phyloP scores from a whole-genome alignment of 139 green algal species.

The Tetratostichococcus sp. region DNA sequence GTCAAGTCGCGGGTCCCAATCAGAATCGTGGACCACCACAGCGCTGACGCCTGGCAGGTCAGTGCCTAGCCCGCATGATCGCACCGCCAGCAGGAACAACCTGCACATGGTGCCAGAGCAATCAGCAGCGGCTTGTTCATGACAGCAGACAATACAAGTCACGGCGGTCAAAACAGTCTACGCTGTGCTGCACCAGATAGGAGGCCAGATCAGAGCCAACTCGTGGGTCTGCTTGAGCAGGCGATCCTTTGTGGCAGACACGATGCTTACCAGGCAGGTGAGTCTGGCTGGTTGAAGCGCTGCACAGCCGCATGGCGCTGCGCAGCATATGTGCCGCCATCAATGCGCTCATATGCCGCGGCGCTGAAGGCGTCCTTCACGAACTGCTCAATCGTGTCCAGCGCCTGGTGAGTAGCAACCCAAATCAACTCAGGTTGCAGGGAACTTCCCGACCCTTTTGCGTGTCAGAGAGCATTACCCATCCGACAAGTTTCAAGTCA shows the following conservation, averaged over 20 bases:
- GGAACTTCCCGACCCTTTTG: no score
- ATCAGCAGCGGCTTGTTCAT: no score
- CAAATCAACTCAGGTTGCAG: no score
- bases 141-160: no score
- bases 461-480: no score
- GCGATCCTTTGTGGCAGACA: no score
- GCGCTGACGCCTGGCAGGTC: constrained; percentile 47
- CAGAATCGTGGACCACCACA: constrained; percentile 65
- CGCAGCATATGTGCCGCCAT: constrained; percentile 37
- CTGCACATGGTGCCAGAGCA: background rate
- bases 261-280: background rate
- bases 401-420: constrained; percentile 9
- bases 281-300: constrained; percentile 37
- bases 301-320: constrained; percentile 40
- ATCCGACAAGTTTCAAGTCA: no score
- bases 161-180: no score
- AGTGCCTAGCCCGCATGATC: constrained; percentile 64
- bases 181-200: no score
- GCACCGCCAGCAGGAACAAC: constrained; percentile 56
- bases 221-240: no score
- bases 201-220: no score
- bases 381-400: constrained; percentile 56
- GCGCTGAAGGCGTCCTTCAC: constrained; percentile 27
- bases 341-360: constrained; percentile 33
- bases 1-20: constrained; percentile 69